These are phyloP conservation scores for Lasiodiplodia sp. DNA, from an alignment of 2,329 filamentous ascomycete species.

Conservation along the genomic window DNA sequence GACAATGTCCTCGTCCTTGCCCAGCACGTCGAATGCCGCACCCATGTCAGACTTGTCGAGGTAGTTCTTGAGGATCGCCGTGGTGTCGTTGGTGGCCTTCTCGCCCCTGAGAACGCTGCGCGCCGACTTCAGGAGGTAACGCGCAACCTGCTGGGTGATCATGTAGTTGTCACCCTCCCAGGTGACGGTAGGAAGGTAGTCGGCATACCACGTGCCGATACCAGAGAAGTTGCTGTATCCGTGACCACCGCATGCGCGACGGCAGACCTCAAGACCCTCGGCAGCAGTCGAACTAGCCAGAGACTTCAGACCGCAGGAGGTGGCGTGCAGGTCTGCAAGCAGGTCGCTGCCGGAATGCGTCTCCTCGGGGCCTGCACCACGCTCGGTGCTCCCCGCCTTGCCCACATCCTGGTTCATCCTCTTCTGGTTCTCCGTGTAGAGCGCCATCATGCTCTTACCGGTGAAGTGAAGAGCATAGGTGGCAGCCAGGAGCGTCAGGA, in stretches of 20 bases:
- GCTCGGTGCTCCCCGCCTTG: constrained; percentile 52
- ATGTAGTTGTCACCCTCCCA: constrained; percentile 87
- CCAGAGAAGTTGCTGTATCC: constrained; percentile 78
- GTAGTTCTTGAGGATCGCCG: constrained; percentile 70
- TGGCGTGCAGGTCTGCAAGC: constrained; percentile 77
- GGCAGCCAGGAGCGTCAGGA: constrained; percentile 74
- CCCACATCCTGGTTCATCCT: constrained; percentile 61
- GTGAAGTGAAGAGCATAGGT: constrained; percentile 83
- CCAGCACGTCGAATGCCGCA: constrained; percentile 77
- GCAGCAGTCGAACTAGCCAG: constrained; percentile 74
- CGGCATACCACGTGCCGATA: constrained; percentile 77
- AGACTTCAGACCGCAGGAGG: constrained; percentile 78
- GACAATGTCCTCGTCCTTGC: constrained; percentile 73
- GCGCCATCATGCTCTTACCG: constrained; percentile 75
- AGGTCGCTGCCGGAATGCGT: constrained; percentile 70
- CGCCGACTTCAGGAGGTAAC: constrained; percentile 77
- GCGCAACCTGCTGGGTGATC: constrained; percentile 79
- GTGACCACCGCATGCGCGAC: constrained; percentile 78
- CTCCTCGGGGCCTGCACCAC: constrained; percentile 73
- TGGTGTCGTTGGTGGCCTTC: constrained; percentile 71
- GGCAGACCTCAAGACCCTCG: constrained; percentile 77
- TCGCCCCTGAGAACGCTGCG: constrained; percentile 72
- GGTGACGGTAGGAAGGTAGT: constrained; percentile 75
- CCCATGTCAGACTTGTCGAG: constrained; percentile 71
- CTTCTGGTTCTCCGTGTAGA: constrained; percentile 76